Conservation (phyloP, 495 filamentous ascomycete species). For the Podospora fimiseda region DNA sequence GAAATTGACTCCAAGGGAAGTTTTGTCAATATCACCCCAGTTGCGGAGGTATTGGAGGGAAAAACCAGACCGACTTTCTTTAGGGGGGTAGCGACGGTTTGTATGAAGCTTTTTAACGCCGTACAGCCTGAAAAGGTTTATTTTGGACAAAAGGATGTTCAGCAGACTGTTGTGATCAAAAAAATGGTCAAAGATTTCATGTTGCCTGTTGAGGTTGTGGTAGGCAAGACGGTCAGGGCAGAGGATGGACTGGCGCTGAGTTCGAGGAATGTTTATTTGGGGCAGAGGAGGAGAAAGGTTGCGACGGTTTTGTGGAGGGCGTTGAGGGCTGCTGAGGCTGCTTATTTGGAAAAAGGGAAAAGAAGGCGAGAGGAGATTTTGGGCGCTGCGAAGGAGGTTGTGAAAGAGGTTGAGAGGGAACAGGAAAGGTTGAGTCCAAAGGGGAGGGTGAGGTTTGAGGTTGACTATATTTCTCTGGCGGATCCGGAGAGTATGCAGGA, state of each 20-base stretch:
- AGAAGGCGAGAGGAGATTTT: constrained; percentile 57
- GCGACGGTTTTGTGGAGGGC: constrained; percentile 65
- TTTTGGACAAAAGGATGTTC: constrained; percentile 97
- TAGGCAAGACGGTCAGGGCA: constrained; percentile 72
- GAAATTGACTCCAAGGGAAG: constrained; percentile 70
- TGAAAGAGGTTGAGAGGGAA: constrained; percentile 44
- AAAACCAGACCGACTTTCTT: constrained; percentile 90
- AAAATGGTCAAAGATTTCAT: constrained; percentile 85
- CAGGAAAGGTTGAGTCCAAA: constrained; percentile 57
- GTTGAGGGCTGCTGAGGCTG: constrained; percentile 61
- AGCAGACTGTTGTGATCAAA: constrained; percentile 87
- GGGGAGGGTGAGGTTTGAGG: constrained; percentile 64
- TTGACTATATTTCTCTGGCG: constrained; percentile 86
- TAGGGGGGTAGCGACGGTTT: constrained; percentile 89
- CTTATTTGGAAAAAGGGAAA: constrained; percentile 50
- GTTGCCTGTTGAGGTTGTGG: constrained; percentile 65
- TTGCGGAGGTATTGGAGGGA: constrained; percentile 76
- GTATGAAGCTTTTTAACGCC: constrained; percentile 95
- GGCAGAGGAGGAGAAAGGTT: constrained; percentile 59
- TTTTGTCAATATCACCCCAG: constrained; percentile 88
- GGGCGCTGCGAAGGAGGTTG: constrained; percentile 53
- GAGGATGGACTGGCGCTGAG: constrained; percentile 86
- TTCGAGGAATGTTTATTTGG: constrained; percentile 89
- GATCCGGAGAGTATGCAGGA: constrained; percentile 78
- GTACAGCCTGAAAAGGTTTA: constrained; percentile 82